phyloP scores from a whole-genome alignment of 805 yeast genomes.

The Ogataea parapolymorpha region DNA sequence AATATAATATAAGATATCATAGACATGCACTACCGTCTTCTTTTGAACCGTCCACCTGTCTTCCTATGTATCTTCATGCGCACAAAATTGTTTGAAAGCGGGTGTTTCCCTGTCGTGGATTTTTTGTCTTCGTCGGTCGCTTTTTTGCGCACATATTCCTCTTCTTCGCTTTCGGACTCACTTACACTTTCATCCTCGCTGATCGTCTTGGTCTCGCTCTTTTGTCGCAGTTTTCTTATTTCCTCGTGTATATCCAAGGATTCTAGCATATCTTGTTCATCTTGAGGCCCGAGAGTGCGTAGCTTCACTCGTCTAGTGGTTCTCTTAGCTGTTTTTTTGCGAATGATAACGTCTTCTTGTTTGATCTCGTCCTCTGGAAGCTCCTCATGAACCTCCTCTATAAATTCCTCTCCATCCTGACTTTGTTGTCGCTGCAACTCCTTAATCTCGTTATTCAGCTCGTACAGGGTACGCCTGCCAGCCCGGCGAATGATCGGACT shows the following conservation, averaged over 20 bases:
- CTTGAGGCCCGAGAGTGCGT: constrained; percentile 34
- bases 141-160: constrained; percentile 21
- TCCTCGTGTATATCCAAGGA: constrained; percentile 42
- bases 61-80: constrained; percentile 32
- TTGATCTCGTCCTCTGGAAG: background rate
- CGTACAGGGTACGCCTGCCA: constrained; percentile 37
- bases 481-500: constrained; percentile 28
- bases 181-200: constrained; percentile 6
- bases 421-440: constrained; percentile 29
- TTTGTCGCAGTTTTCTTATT: constrained; percentile 31
- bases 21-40: constrained; percentile 12
- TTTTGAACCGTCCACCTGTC: constrained; percentile 23
- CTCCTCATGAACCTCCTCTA: constrained; percentile 12
- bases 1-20: constrained; percentile 2
- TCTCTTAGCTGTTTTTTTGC: constrained; percentile 45
- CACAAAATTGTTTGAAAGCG: constrained; percentile 35
- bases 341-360: constrained; percentile 22
- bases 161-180: constrained; percentile 14
- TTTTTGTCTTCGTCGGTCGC: constrained; percentile 10
- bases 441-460: constrained; percentile 45
- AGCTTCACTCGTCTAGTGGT: constrained; percentile 50
- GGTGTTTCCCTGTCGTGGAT: constrained; percentile 27
- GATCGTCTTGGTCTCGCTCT: background rate
- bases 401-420: constrained; percentile 19
- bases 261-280: constrained; percentile 32